Percentiles rank a stretch among this genome's conserved stretches.
These are phyloP conservation scores for Coelastrella sp. DNA, from an alignment of 139 green algal genomes.

Conservation along the genomic window DNA sequence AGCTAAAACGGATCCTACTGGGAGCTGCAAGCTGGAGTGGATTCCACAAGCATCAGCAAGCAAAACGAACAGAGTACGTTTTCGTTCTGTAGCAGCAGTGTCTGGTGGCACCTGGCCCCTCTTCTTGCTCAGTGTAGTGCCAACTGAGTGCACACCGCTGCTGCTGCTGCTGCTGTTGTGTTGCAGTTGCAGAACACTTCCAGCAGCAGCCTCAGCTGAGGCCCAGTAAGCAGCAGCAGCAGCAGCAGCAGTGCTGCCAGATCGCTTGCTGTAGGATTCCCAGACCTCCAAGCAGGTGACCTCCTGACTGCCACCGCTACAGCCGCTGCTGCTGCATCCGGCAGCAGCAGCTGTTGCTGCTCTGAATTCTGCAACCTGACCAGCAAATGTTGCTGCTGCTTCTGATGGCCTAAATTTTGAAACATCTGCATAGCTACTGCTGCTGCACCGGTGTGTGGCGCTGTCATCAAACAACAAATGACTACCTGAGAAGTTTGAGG, in stretches of 20 bases:
- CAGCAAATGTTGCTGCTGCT: too few species aligned
- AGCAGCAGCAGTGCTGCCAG: neutral
- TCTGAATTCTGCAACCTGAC: neutral
- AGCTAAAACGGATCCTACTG: neutral
- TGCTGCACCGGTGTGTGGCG: neutral
- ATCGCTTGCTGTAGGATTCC: neutral
- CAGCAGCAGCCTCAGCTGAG: neutral
- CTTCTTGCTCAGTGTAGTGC: neutral
- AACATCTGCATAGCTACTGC: neutral
- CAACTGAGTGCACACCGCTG: neutral
- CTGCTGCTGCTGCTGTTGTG: conserved; percentile 13
- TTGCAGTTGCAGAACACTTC: neutral
- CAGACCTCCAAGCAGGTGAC: neutral
- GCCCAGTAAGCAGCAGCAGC: neutral
- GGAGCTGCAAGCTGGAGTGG: neutral
- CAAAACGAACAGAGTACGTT: conserved; percentile 24
- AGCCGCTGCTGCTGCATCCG: neutral
- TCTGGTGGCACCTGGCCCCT: neutral
- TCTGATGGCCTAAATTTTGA: too few species aligned
- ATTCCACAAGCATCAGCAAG: conserved; percentile 11
- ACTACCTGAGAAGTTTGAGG: neutral
- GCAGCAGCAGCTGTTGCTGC: neutral
- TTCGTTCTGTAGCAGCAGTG: neutral
- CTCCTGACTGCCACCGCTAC: neutral
- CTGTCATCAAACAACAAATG: neutral